These are phyloP conservation scores for Pyracantha coccinea DNA, from an alignment of 331 rosid species.

Conservation along the genomic window DNA sequence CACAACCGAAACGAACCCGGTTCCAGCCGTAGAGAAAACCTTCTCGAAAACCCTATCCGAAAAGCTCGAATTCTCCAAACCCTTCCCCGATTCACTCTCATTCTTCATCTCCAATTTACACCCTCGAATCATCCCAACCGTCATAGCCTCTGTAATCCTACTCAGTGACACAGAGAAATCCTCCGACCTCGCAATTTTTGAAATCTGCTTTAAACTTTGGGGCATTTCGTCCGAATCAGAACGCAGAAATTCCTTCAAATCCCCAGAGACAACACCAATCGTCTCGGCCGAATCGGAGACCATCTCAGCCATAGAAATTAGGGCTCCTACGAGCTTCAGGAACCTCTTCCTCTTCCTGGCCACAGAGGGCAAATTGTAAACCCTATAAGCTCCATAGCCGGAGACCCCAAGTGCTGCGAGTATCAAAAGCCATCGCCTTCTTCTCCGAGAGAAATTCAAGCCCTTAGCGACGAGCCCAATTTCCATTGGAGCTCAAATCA, in stretches of 20 bases:
- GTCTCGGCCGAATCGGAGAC: conserved; percentile 62
- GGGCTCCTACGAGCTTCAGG: conserved; percentile 42
- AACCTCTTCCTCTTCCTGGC: conserved; percentile 39
- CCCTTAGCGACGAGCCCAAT: conserved; percentile 36
- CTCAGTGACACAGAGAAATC: conserved; percentile 47
- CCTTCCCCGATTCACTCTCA: conserved; percentile 6
- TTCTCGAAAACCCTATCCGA: conserved; percentile 43
- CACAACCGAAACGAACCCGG: conserved; percentile 74
- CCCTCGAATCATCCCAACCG: conserved; percentile 55
- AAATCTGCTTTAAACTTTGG: conserved; percentile 62
- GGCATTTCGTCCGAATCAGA: conserved; percentile 84
- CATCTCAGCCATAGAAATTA: conserved; percentile 51
- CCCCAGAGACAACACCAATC: conserved; percentile 42
- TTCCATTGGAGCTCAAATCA: conserved; percentile 39
- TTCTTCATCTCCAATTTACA: conserved; percentile 18
- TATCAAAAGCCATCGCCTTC: conserved; percentile 43
- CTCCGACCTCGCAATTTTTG: conserved; percentile 57
- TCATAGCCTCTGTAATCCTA: conserved; percentile 46
- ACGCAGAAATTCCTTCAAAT: conserved; percentile 47
- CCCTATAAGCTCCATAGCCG: conserved; percentile 59
- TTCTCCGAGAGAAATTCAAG: conserved; percentile 31
- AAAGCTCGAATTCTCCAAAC: conserved; percentile 19
- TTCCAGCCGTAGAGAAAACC: conserved; percentile 64
- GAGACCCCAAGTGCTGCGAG: conserved; percentile 56
- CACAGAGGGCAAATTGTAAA: conserved; percentile 57